Evolutionary conservation across 306 rosid species (phyloP), one percentile per base, ranked within the genome.

Genomic region (Pyrus betulifolia): DNA sequence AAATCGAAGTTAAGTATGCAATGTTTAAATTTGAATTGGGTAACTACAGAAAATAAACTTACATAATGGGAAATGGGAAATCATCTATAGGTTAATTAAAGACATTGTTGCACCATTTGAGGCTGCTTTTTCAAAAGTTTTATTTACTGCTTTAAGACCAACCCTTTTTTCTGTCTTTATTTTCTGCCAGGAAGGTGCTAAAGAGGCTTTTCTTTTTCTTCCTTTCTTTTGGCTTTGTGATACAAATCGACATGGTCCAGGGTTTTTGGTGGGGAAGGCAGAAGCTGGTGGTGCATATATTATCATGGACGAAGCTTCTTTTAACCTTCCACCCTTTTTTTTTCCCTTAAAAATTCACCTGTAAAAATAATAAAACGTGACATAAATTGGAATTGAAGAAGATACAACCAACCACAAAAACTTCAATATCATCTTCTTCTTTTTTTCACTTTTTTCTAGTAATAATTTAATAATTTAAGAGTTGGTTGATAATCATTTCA

Each of bases 191-290:
- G 77, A 62, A 74, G 69, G 78, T 74, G 23, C 69, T 8, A 72
- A 49, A 80, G 46, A 11, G 13, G 74, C 87, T 87, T 88, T 88
- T 74, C 38, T 19, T 44, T 28, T 44, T 74, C 60, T 12, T 42
- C 44, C 52, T 8, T 38, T 62, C 21, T 42, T 73, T 73, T 33
- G 77, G 67, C 21, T 42, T 60, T 42, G 45, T 35, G 67, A 21
- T 57, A 54, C 12, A 17, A 73, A 5, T 38, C 17, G 69, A 74
- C 25, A n/a, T 12, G 45, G 45, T 54, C 59, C 4, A 55, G 27
- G 25, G 73, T 25, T 45, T 19, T 30, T 45, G 28, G 35, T 22
- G 51, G 57, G 76, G 33, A 22, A 23, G 23, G 33, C 76, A 38
- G 17, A 8, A 58, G 55, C 55, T 23, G 12, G 64, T 23, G 76